A percentile compares a stretch with the other conserved stretches of the same genome.
Conservation (phyloP, 2,329 filamentous ascomycete species). For the Gnomoniopsis sp. region DNA sequence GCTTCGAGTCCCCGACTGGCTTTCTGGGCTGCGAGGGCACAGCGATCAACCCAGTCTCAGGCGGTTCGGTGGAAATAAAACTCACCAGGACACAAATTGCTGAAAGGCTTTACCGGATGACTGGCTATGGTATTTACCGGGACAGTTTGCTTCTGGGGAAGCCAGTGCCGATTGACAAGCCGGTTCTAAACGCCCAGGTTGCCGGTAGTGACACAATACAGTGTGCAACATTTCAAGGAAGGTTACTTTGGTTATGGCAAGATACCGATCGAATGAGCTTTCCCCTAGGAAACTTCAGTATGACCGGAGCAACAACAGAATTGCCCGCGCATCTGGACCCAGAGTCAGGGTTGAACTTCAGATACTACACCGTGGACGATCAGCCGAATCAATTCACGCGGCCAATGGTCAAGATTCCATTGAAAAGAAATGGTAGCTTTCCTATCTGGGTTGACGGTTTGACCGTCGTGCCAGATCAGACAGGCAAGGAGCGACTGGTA, state of each 20-base stretch:
- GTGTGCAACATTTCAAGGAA: constrained; percentile 8
- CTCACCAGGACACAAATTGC: constrained; percentile 16
- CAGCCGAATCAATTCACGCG: constrained; percentile 7
- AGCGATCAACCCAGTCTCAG: constrained; percentile 7
- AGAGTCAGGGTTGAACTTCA: constrained; percentile 8
- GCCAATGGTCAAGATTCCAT: constrained; percentile 8
- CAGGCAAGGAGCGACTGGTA: constrained; percentile 4
- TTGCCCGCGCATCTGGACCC: constrained; percentile 5
- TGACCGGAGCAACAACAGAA: constrained; percentile 16
- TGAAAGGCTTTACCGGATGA: constrained; percentile 13
- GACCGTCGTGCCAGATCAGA: constrained; percentile 6
- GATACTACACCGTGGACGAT: constrained; percentile 11
- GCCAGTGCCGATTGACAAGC: constrained; percentile 1
- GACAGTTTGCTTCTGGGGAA: constrained; percentile 14
- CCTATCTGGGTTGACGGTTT: constrained; percentile 17
- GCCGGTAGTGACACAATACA: constrained; percentile 17
- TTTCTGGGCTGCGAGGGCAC: constrained; percentile 10
- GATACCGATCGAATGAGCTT: constrained; percentile 16
- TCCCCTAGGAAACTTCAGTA: constrained; percentile 14
- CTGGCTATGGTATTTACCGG: constrained; percentile 15
- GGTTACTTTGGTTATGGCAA: constrained; percentile 19
- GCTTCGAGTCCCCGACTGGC: constrained; percentile 11
- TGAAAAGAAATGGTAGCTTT: constrained; percentile 4
- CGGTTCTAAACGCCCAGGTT: constrained; percentile 14
- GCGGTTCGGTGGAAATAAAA: constrained; percentile 7